Percentiles rank a stretch among this genome's conserved stretches.
phyloP scores from a whole-genome alignment of 2,329 filamentous ascomycete species.

The Cadophora luteo-olivacea region DNA sequence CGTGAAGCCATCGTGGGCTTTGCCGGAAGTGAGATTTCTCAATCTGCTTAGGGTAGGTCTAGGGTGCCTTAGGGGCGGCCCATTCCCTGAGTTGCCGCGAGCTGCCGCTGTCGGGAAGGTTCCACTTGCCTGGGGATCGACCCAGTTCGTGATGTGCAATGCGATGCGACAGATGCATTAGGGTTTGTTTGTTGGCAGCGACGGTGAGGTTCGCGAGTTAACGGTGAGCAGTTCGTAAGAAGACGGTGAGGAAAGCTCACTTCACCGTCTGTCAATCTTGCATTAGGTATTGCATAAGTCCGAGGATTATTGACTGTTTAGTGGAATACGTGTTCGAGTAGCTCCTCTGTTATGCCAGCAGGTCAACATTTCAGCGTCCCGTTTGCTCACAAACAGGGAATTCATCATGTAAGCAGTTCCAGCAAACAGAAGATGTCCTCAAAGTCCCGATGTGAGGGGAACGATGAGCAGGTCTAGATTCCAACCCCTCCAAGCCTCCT shows the following conservation, averaged over 20 bases:
- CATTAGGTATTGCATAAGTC: slow-evolving; percentile 12
- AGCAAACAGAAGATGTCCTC: background rate
- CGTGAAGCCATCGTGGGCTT: background rate
- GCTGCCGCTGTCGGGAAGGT: slow-evolving; percentile 8
- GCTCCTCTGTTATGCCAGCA: background rate
- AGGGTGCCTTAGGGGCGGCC: slow-evolving; percentile 1
- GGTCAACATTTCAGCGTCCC: background rate
- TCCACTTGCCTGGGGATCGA: background rate
- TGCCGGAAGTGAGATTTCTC: background rate
- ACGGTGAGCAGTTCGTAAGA: slow-evolving; percentile 12
- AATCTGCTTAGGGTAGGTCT: background rate
- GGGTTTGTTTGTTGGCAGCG: slow-evolving; percentile 12
- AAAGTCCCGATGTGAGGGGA: background rate
- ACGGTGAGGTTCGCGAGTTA: slow-evolving; percentile 3
- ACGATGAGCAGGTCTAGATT: background rate
- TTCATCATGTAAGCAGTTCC: background rate
- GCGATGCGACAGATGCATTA: background rate
- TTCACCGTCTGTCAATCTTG: slow-evolving; percentile 16
- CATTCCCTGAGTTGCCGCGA: slow-evolving; percentile 7
- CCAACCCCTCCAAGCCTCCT: slow-evolving; percentile 5
- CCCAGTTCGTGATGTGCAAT: slow-evolving; percentile 5
- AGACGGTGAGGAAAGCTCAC: slow-evolving; percentile 3
- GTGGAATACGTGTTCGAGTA: background rate
- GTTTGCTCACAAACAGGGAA: background rate
- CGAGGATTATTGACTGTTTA: background rate